Percentiles rank a stretch among this genome's conserved stretches.
Conservation (phyloP, 768 basidiomycete genomes). For the Gymnopilus dilepis region DNA sequence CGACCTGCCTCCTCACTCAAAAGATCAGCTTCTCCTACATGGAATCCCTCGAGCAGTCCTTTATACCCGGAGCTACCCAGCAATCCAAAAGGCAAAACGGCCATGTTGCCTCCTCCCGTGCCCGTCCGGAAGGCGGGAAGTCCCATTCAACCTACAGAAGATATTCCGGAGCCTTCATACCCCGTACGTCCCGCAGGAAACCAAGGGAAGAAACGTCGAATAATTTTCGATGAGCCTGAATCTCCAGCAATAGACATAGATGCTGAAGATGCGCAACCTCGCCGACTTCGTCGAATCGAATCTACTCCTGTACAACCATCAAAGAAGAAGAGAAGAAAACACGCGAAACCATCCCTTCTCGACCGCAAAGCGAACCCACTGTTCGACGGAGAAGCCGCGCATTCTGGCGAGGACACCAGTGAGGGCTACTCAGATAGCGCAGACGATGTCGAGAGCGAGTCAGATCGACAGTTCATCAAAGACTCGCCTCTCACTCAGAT, state of each 20-base stretch:
- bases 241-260: slow-evolving; percentile 30
- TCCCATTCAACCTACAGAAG: slow-evolving; percentile 5
- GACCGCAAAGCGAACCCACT: slow-evolving; percentile 40
- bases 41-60: slow-evolving; percentile 17
- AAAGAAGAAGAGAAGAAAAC: slow-evolving; percentile 20
- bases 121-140: slow-evolving; percentile 23
- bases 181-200: slow-evolving; percentile 30
- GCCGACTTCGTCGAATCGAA: slow-evolving; percentile 42
- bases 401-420: slow-evolving; percentile 83
- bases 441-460: slow-evolving; percentile 65
- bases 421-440: slow-evolving; percentile 61
- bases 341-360: slow-evolving; percentile 32
- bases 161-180: slow-evolving; percentile 34
- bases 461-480: slow-evolving; percentile 70
- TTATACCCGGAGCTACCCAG: slow-evolving; percentile 7
- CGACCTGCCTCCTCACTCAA: background rate
- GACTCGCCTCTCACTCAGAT: slow-evolving; percentile 70
- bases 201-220: slow-evolving; percentile 27
- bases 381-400: slow-evolving; percentile 73
- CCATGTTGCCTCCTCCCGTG: slow-evolving; percentile 36
- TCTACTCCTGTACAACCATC: slow-evolving; percentile 34
- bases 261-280: slow-evolving; percentile 41
- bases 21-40: slow-evolving; percentile 6
- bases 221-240: slow-evolving; percentile 42
- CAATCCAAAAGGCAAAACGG: slow-evolving; percentile 16